phyloP scores from a whole-genome alignment of 805 yeast species.

The Pichia exigua region DNA sequence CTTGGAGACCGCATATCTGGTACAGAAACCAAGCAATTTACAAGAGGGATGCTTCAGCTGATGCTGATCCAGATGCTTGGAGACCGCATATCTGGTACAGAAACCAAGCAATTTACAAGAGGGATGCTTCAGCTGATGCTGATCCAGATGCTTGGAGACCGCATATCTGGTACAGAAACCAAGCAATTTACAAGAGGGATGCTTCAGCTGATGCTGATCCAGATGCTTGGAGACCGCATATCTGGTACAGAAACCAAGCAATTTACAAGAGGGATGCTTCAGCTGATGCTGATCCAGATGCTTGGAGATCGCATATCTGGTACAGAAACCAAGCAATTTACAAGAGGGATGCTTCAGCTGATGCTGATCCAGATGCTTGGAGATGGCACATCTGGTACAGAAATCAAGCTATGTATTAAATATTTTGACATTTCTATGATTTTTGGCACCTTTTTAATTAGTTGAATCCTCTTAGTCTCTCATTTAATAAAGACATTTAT shows the following conservation, averaged over 20 bases:
- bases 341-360: slow-evolving; percentile 7
- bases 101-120: slow-evolving; percentile 7
- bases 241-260: slow-evolving; percentile 1
- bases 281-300: slow-evolving; percentile 1
- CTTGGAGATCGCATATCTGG: neutral
- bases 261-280: slow-evolving; percentile 9
- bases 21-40: slow-evolving; percentile 7
- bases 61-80: slow-evolving; percentile 1
- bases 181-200: slow-evolving; percentile 8
- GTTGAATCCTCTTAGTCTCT: neutral
- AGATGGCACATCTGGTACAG: neutral
- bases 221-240: slow-evolving; percentile 9
- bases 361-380: neutral
- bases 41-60: slow-evolving; percentile 6
- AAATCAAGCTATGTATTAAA: neutral
- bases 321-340: slow-evolving; percentile 4
- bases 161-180: slow-evolving; percentile 5
- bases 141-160: slow-evolving; percentile 3
- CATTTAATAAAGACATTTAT: neutral
- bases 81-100: slow-evolving; percentile 7
- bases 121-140: slow-evolving; percentile 6
- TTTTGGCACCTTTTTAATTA: neutral
- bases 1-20: slow-evolving; percentile 9
- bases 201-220: slow-evolving; percentile 2
- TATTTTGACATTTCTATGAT: neutral